Evolutionary conservation across 169 alveolate species (phyloP).

Genomic region (Amoebophrya sp.): DNA sequence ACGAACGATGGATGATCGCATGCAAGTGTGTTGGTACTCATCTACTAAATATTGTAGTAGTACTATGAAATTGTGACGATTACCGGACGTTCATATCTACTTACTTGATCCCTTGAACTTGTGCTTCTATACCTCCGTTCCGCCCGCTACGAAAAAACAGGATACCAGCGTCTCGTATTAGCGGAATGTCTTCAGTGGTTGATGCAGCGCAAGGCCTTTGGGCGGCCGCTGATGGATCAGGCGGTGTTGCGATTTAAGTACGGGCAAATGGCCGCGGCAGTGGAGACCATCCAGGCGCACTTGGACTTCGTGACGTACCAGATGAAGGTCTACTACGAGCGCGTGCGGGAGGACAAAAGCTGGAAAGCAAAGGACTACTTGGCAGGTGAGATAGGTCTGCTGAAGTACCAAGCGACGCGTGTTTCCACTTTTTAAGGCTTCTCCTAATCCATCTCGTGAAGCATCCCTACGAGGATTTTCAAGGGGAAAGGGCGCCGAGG

Average conservation of each 20-base stretch:
- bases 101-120: too few relatives aligned
- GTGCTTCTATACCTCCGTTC: background rate
- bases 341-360: background rate
- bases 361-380: background rate
- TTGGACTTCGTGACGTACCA: constrained; percentile 35
- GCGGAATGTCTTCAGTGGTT: constrained; percentile 40
- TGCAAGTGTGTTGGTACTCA: background rate
- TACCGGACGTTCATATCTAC: too few relatives aligned
- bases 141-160: background rate
- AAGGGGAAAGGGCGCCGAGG: too few relatives aligned
- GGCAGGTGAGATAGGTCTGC: constrained; percentile 34
- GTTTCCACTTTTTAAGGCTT: too few relatives aligned
- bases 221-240: constrained; percentile 40
- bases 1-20: constrained; percentile 43
- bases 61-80: too few relatives aligned
- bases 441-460: too few relatives aligned
- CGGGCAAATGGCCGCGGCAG: constrained; percentile 36
- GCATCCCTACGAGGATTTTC: too few relatives aligned
- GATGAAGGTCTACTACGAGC: background rate
- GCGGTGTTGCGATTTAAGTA: constrained; percentile 40
- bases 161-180: background rate
- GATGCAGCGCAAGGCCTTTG: constrained; percentile 42
- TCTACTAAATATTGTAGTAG: too few relatives aligned
- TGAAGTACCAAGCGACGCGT: constrained; percentile 37
- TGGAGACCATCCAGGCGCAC: background rate